phyloP scores from a whole-genome alignment of 805 yeast species.

The Yarrowia porcina region DNA sequence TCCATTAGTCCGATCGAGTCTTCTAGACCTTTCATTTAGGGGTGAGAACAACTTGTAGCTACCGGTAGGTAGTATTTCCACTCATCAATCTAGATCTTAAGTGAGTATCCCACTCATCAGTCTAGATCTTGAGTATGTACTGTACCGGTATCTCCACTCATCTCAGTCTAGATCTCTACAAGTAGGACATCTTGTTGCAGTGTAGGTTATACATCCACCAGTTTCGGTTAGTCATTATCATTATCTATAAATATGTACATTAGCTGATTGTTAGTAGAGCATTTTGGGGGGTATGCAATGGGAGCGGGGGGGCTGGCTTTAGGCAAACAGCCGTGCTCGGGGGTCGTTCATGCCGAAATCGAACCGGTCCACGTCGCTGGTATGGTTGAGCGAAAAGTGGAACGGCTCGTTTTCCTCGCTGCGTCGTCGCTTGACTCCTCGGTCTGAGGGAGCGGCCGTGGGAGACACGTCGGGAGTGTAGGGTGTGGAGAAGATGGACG shows the following conservation, averaged over 20 bases:
- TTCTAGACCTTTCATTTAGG: too few species aligned
- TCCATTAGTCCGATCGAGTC: too few species aligned
- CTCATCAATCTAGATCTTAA: too few species aligned
- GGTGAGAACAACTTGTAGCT: too few species aligned
- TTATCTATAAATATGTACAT: conserved; percentile 22
- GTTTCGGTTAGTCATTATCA: neutral
- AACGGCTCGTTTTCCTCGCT: conserved; percentile 5
- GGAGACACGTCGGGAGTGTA: conserved; percentile 13
- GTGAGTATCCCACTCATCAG: too few species aligned
- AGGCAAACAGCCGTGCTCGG: neutral
- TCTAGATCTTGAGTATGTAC: too few species aligned
- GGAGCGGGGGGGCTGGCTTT: neutral
- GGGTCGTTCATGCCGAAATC: conserved; percentile 21
- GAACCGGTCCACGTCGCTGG: conserved; percentile 6
- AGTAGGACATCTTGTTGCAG: too few species aligned
- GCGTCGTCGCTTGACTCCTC: conserved; percentile 11
- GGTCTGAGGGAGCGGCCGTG: neutral
- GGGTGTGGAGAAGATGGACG: conserved; percentile 20
- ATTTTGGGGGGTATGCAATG: neutral
- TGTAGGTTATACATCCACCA: too few species aligned
- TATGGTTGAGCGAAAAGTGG: conserved; percentile 13
- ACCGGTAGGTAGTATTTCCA: too few species aligned
- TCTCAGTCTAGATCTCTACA: too few species aligned
- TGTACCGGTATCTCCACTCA: too few species aligned
- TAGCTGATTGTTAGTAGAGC: conserved; percentile 20